phyloP scores from a whole-genome alignment of 163 green algal species.

The Chlorella variabilis region DNA sequence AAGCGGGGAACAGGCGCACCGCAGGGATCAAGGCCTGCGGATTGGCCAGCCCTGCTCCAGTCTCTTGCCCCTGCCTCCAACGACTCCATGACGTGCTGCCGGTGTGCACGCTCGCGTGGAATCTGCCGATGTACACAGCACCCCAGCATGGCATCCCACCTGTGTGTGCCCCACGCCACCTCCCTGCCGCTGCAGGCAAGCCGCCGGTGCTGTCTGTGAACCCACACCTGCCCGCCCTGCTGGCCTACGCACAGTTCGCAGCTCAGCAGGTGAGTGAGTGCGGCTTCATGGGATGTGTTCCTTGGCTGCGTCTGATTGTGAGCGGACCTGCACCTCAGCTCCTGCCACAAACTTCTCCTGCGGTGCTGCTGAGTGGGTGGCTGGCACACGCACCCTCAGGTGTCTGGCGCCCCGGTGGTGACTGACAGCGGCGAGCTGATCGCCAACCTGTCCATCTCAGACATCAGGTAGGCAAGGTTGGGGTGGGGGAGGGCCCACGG shows the following conservation, averaged over 20 bases:
- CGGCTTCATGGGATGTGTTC: too few relatives aligned
- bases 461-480: slow-evolving; percentile 41
- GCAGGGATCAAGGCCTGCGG: too few relatives aligned
- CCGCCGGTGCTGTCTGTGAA: slow-evolving; percentile 53
- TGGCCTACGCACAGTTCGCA: slow-evolving; percentile 51
- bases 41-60: too few relatives aligned
- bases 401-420: slow-evolving; percentile 72
- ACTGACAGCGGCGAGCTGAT: slow-evolving; percentile 62
- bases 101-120: too few relatives aligned
- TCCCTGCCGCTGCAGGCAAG: slow-evolving; percentile 37
- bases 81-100: too few relatives aligned
- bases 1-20: neutral
- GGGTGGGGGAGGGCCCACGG: neutral
- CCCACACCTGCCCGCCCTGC: slow-evolving; percentile 59
- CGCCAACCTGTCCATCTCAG: slow-evolving; percentile 76
- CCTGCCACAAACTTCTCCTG: neutral
- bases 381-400: slow-evolving; percentile 26
- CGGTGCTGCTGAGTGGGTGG: too few relatives aligned
- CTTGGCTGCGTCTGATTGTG: too few relatives aligned
- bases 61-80: too few relatives aligned
- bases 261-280: slow-evolving; percentile 31
- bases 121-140: too few relatives aligned
- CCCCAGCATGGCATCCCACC: too few relatives aligned
- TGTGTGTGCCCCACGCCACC: too few relatives aligned
- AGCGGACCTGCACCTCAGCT: too few relatives aligned